These are phyloP conservation scores for Sporothrix euskadiensis DNA, from an alignment of 2,329 filamentous ascomycete species.

Conservation along the genomic window DNA sequence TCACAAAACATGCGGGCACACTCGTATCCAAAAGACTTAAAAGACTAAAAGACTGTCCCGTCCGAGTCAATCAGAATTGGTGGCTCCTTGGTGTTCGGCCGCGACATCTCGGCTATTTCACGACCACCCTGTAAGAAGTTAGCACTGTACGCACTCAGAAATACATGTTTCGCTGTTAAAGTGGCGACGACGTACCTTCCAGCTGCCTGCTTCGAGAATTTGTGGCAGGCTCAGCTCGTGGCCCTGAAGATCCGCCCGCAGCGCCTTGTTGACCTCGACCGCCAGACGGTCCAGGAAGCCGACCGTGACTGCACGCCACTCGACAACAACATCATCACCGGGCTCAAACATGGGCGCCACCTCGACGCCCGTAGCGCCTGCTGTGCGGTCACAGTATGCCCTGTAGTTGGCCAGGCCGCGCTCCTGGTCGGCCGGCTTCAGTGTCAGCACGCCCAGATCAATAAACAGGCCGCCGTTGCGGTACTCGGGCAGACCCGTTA, in stretches of 20 bases:
- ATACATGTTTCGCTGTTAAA: neutral
- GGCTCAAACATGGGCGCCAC: conserved; percentile 61
- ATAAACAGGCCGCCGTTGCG: conserved; percentile 88
- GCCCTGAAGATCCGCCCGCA: conserved; percentile 66
- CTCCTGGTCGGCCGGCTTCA: conserved; percentile 50
- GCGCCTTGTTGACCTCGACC: conserved; percentile 57
- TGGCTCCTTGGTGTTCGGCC: conserved; percentile 93
- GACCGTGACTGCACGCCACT: conserved; percentile 66
- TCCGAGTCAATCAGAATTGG: conserved; percentile 96
- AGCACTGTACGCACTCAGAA: conserved; percentile 1
- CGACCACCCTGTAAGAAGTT: conserved; percentile 67
- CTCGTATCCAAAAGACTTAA: too few relatives aligned
- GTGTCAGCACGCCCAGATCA: conserved; percentile 71
- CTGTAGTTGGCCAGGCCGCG: conserved; percentile 51
- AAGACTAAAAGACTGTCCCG: conserved; percentile 73
- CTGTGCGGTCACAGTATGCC: conserved; percentile 70
- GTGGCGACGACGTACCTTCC: conserved; percentile 70
- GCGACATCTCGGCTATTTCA: conserved; percentile 91
- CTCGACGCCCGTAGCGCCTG: conserved; percentile 62
- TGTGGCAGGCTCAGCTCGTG: conserved; percentile 78
- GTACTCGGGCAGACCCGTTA: conserved; percentile 89
- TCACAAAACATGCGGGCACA: neutral
- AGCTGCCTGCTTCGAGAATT: conserved; percentile 91
- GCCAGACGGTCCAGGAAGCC: conserved; percentile 59
- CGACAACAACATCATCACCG: conserved; percentile 62